A percentile compares a stretch with the other conserved stretches of the same genome.
phyloP scores from a whole-genome alignment of 352 stramenopile species.

The Labyrinthula sp. region DNA sequence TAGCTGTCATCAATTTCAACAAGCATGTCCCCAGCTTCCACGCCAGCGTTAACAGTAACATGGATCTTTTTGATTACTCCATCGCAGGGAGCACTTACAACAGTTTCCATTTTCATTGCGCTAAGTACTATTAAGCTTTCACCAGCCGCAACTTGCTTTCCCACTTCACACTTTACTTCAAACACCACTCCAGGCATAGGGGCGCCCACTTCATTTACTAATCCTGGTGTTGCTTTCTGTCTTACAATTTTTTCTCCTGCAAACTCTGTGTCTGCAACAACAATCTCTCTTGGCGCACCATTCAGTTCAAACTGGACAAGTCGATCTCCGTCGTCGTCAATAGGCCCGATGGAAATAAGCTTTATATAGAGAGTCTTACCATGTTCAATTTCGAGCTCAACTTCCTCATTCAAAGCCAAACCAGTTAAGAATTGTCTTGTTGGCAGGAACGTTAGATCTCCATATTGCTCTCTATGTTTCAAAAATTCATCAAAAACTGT shows the following conservation, averaged over 20 bases:
- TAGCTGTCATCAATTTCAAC: too few species aligned
- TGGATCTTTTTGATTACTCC: conserved; percentile 1
- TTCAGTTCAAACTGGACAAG: background rate
- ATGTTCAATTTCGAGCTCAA: conserved; percentile 63
- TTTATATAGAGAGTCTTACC: conserved; percentile 89
- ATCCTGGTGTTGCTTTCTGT: conserved; percentile 26
- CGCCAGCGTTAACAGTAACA: too few species aligned
- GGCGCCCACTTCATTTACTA: conserved; percentile 64
- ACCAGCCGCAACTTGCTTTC: conserved; percentile 69
- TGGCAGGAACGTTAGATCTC: conserved; percentile 45
- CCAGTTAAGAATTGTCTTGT: conserved; percentile 57
- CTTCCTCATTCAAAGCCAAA: conserved; percentile 52
- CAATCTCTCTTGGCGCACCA: background rate
- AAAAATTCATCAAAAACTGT: conserved; percentile 52
- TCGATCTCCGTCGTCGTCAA: background rate
- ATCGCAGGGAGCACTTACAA: background rate
- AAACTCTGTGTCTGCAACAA: background rate
- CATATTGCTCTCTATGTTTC: conserved; percentile 42
- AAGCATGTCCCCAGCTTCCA: too few species aligned
- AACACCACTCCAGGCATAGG: conserved; percentile 89
- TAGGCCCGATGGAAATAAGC: conserved; percentile 51
- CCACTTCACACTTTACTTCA: conserved; percentile 70
- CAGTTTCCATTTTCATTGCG: conserved; percentile 19
- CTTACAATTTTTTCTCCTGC: background rate
- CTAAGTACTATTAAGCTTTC: conserved; percentile 59